Evolutionary conservation across 768 basidiomycete genomes (phyloP), one percentile per base, ranked within the genome.

Genomic region (Dioszegia hungarica): DNA sequence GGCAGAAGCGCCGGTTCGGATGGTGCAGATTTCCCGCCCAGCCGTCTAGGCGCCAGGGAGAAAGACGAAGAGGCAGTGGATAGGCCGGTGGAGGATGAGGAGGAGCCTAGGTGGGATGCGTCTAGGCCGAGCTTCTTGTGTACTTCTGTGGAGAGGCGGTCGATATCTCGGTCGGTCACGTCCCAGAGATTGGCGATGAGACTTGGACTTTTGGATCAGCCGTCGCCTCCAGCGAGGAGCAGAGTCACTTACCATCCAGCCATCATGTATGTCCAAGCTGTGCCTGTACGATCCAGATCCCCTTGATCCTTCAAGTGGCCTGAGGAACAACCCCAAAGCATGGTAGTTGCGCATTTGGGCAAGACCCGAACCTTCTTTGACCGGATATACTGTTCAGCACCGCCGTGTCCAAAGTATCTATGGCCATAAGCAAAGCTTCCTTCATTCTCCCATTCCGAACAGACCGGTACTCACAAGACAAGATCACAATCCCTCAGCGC

Each of bases 271-370:
- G 90, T 86, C 74, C 89, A 86, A 0, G 95, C 90, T 14, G 90
- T 97, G 19, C 95, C 95, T 14, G 83, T 82, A 10, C 89, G 81
- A 68, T 98, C 95, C 67, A 92, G 93, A 63, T 95, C 90, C 3
- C 95, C 95, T 84, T 90, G 89, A 45, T 94, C 89, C 54, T 82
- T 81, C 60, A 99, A 75, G 1, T 83, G 78, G 10, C 94, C 95
- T 0, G 93, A 97, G 0, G 95, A 99, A 79, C 95, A 99, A 0
- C 95, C 95, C 95, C 94, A 99, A 2, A 99, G 82, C 90, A 98
- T 92, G 1, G 89, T 88, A 14, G 87, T 86, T 6, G 95, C 93
- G 72, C 95, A 98, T n/a, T 81, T 80, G 0, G 83, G 82, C 31
- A 98, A 80, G 57, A 86, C 82, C 8, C 89, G 82, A 51, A 99